Conservation (phyloP, 495 filamentous ascomycete species). For the Penicillium lagena region DNA sequence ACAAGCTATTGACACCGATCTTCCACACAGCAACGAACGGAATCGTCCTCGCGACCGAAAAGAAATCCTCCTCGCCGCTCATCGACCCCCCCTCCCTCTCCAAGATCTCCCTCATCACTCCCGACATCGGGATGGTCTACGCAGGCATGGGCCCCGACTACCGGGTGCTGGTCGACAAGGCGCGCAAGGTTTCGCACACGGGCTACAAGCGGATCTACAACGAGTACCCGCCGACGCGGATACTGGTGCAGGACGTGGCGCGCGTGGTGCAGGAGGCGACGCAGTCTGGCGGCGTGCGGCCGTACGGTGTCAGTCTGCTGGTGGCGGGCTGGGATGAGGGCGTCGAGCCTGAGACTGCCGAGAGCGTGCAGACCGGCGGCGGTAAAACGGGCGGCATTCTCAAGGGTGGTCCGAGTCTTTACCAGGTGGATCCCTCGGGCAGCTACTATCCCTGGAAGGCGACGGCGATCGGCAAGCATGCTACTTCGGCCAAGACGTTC, state of each 20-base stretch:
- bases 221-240: slow-evolving; percentile 97
- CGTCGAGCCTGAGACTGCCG: slow-evolving; percentile 68
- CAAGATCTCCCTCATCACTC: slow-evolving; percentile 96
- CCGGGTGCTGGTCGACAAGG: slow-evolving; percentile 92
- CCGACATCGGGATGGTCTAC: slow-evolving; percentile 99
- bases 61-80: slow-evolving; percentile 96
- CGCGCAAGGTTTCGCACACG: slow-evolving; percentile 97
- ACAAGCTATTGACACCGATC: slow-evolving; percentile 3
- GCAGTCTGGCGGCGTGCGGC: slow-evolving; percentile 92
- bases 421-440: slow-evolving; percentile 95
- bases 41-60: slow-evolving; percentile 97
- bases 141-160: slow-evolving; percentile 99
- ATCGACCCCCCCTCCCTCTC: slow-evolving; percentile 90
- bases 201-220: slow-evolving; percentile 99
- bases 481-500: slow-evolving; percentile 96
- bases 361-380: slow-evolving; percentile 38
- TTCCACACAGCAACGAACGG: slow-evolving; percentile 76
- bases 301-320: slow-evolving; percentile 94
- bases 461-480: slow-evolving; percentile 97
- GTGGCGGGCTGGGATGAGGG: slow-evolving; percentile 99
- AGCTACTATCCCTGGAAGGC: slow-evolving; percentile 99
- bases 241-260: slow-evolving; percentile 97
- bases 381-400: slow-evolving; percentile 90
- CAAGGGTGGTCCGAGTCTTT: slow-evolving; percentile 93
- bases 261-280: slow-evolving; percentile 98